Base-by-base conservation (phyloP, 1,284 basidiomycete species). In the Trichosporon sp. region DNA sequence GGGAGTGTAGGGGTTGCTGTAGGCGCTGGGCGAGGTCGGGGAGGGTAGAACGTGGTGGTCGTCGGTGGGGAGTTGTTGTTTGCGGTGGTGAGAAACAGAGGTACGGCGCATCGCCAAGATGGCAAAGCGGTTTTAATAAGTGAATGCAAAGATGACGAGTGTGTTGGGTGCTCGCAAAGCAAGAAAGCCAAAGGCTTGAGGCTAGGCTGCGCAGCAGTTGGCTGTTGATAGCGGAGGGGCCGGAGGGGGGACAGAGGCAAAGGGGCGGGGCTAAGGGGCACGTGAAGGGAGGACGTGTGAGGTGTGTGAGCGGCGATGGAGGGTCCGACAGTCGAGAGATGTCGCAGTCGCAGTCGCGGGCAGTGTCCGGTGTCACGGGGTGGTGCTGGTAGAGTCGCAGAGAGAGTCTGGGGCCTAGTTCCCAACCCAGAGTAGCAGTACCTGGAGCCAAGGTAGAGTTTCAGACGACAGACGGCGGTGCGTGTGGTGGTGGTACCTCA, bases 91-190 rank as follows among this genome's bases (percentile, higher is more conserved):
- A 35, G 59, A 63, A 63, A 63, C 59, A n/a, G 59, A 63, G 32
- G 59, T 63, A 37, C 59, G 59, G 59, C 59, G 59, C 59, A 63
- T 63, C 59, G 59, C 59, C 59, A 35, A 32, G 31, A 63, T 11
- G 51, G 51, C 51, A 32, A 31, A 35, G 21, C 59, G 32, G 59
- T 19, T 35, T 63, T 63, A 26, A 63, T 26, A 37, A 63, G 32
- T n/a, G 59, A 63, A 63, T 63, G 59, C 59, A 35, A 63, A 63
- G 59, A 35, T 63, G 59, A 63, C 59, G 59, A 63, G 59, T 63
- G 59, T 63, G 59, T 63, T 54, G 51, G 51, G 59, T 37, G 32
- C 32, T 32, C 31, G 6, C 8, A 40, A 40, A 12, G 38, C 38
- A 35, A 63, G 59, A 63, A 63, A 63, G 59, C 59, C 37, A 35